Evolutionary conservation across 2,329 filamentous ascomycete species (phyloP).

Genomic region (Ascochyta clinopodiicola): DNA sequence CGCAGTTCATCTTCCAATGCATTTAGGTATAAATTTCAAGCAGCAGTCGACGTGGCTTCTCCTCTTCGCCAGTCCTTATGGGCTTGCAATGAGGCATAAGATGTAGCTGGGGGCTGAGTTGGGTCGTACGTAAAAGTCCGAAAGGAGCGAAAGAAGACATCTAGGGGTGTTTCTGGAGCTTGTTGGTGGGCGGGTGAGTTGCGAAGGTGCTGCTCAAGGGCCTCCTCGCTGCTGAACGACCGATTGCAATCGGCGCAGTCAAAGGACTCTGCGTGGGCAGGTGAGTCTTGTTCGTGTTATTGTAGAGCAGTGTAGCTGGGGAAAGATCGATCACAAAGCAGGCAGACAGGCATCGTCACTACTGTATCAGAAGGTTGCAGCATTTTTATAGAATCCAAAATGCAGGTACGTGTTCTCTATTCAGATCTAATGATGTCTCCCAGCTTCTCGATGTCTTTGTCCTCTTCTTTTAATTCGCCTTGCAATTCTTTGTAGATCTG

Average conservation of each 20-base stretch:
- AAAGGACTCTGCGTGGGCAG: not conserved
- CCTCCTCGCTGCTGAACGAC: not conserved
- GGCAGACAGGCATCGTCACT: not conserved
- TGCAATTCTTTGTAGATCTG: no score
- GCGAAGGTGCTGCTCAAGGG: not conserved
- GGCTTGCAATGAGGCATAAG: conserved; percentile 30
- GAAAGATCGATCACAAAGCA: not conserved
- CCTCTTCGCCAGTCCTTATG: conserved; percentile 12
- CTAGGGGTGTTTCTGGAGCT: conserved; percentile 16
- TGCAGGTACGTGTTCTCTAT: no score
- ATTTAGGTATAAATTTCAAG: conserved; percentile 16
- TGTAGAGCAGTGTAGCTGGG: not conserved
- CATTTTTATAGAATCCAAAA: no score
- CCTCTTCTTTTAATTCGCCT: no score
- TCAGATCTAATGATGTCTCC: no score
- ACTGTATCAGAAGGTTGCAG: no score
- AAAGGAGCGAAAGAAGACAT: conserved; percentile 15
- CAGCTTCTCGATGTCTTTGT: no score
- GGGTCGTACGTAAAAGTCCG: conserved; percentile 11
- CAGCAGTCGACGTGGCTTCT: conserved; percentile 10
- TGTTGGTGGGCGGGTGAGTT: conserved; percentile 1
- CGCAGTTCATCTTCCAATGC: conserved; percentile 21
- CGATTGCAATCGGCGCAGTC: not conserved
- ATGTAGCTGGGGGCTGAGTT: conserved; percentile 22
- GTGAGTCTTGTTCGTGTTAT: not conserved